Evolutionary conservation across 2,329 filamentous ascomycete species (phyloP), one percentile per base, ranked within the genome.

Genomic region (Alternaria tenuissima): DNA sequence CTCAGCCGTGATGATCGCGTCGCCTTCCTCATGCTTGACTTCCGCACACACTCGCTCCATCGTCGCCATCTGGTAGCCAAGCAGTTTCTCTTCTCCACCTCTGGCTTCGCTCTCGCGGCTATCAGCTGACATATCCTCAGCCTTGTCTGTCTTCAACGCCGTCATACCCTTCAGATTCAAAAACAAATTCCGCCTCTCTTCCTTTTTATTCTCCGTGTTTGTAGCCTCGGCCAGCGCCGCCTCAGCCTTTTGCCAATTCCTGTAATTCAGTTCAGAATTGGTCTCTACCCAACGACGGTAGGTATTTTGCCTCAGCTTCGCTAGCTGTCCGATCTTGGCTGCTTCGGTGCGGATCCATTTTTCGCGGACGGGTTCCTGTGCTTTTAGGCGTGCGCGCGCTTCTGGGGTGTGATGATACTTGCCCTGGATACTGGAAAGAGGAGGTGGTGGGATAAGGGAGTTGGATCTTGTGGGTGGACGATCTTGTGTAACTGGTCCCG

Each of bases 41-140:
- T 70, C 67, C 4, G 57, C 64, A 36, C 62, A 62, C 20, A 63
- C 18, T 2, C 63, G 52, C 61, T 72, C 70, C 65, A 70, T 66
- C 26, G 66, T 20, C 55, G 68, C 69, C 69, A 70, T 67, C 32
- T 56, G 28, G 11, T 47, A 63, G 1, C 69, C 65, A 1, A 70
- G 34, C 47, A 70, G 8, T 20, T 52, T 52, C 6, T 59, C 60
- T 34, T 55, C 32, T 11, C 47, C 48, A 18, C 30, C 30, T 0
- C 8, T 22, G 32, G 12, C 43, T 8, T 1, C 57, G 16, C 32
- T 11, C 7, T 14, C 36, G 5, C 30, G 18, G 14, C 39, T 20
- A 4, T 30, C 52, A 30, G 44, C 58, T 3, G 57, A 55, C 18
- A 53, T 61, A 54, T 69, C 64, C 6, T 28, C 49, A 1, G 3